These are phyloP conservation scores for Saccharomycopsis microspora DNA, from an alignment of 805 yeast species.

Conservation along the genomic window DNA sequence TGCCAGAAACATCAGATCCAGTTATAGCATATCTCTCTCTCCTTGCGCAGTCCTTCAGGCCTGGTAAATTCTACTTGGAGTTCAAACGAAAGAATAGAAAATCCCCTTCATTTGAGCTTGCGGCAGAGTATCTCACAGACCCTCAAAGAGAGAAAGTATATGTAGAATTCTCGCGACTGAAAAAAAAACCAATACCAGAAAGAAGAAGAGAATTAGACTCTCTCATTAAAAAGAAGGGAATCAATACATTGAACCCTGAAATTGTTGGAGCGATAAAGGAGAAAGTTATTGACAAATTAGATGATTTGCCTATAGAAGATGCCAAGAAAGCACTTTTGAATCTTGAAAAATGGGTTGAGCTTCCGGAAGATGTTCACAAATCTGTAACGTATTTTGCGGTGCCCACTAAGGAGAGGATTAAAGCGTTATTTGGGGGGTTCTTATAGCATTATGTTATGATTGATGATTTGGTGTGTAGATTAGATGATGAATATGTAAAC, in stretches of 20 bases:
- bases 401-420: constrained; percentile 14
- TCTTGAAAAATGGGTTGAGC: constrained; percentile 2
- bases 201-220: not conserved
- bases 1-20: not conserved
- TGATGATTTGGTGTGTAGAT: too few relatives aligned
- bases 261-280: not conserved
- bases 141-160: constrained; percentile 11
- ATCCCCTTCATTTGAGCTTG: not conserved
- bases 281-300: not conserved
- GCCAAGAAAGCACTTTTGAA: constrained; percentile 1
- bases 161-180: constrained; percentile 8
- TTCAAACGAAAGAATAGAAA: constrained; percentile 9
- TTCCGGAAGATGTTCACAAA: constrained; percentile 12
- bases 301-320: not conserved
- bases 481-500: too few relatives aligned
- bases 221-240: not conserved
- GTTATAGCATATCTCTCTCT: constrained; percentile 5
- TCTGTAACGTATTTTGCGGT: constrained; percentile 7
- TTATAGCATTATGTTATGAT: too few relatives aligned
- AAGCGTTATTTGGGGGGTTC: constrained; percentile 1
- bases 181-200: constrained; percentile 8
- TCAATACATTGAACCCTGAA: too few relatives aligned
- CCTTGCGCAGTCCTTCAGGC: constrained; percentile 5
- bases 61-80: constrained; percentile 10
- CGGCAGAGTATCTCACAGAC: constrained; percentile 3